These are phyloP conservation scores for Acarospora socialis DNA, from an alignment of 2,329 filamentous ascomycete genomes.

Conservation along the genomic window DNA sequence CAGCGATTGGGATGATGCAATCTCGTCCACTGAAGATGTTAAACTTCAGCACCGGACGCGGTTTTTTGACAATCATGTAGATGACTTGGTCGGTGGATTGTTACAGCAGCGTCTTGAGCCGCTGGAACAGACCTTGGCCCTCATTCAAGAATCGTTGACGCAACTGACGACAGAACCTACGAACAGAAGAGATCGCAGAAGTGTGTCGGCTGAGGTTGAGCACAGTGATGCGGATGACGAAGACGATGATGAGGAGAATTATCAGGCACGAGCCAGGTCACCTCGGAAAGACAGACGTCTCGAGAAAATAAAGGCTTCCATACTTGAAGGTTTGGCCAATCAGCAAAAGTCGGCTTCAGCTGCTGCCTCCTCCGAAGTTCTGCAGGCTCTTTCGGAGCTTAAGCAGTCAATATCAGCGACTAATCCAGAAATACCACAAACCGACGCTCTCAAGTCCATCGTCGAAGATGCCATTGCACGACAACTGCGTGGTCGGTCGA, in stretches of 20 bases:
- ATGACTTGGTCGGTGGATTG: constrained; percentile 66
- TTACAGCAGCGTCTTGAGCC: constrained; percentile 65
- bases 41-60: constrained; percentile 68
- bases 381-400: constrained; percentile 17
- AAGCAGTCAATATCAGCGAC: constrained; percentile 29
- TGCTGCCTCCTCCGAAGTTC: constrained; percentile 8
- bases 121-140: constrained; percentile 61
- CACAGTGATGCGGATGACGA: constrained; percentile 93
- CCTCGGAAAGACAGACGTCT: constrained; percentile 63
- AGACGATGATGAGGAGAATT: constrained; percentile 51
- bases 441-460: constrained; percentile 44
- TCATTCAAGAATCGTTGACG: constrained; percentile 57
- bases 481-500: constrained; percentile 39
- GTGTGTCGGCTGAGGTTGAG: constrained; percentile 50
- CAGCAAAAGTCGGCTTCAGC: constrained; percentile 24
- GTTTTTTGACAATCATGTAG: constrained; percentile 86
- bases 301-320: constrained; percentile 59
- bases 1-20: constrained; percentile 85
- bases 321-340: constrained; percentile 50
- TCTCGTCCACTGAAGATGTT: constrained; percentile 67
- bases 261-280: constrained; percentile 55
- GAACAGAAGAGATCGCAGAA: constrained; percentile 46
- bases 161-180: constrained; percentile 43
- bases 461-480: constrained; percentile 49
- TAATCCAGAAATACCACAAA: constrained; percentile 21